Percentiles rank a stretch among this genome's conserved stretches.
Evolutionary conservation across 78 protist genomes (phyloP).

Genomic region (Cavenderia fasciculata): DNA sequence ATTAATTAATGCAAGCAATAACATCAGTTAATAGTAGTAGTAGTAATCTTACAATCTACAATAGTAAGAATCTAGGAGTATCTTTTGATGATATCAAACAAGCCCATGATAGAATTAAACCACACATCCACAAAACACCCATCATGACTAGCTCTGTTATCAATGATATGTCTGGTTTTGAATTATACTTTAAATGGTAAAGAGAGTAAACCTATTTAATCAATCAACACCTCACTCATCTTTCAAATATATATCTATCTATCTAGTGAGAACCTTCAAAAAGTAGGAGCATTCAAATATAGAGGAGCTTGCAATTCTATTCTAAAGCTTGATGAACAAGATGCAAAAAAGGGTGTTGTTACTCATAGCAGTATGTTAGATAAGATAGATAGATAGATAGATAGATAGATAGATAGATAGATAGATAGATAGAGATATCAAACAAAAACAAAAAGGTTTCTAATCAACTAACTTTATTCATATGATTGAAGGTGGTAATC

Average conservation of each 20-base stretch:
- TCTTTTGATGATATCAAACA: conserved; percentile 57
- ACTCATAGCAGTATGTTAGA: conserved; percentile 72
- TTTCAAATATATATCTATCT: too few species aligned
- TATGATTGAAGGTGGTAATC: too few species aligned
- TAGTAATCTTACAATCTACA: too few species aligned
- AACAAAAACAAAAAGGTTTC: too few species aligned
- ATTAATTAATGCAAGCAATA: too few species aligned
- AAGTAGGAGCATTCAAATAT: conserved; percentile 87
- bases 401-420: too few species aligned
- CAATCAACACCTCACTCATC: not conserved
- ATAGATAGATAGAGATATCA: too few species aligned
- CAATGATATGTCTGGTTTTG: conserved; percentile 58
- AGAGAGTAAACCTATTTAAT: not conserved
- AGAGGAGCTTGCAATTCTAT: conserved; percentile 86
- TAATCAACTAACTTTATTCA: too few species aligned
- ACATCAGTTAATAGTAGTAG: too few species aligned
- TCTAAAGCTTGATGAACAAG: conserved; percentile 31
- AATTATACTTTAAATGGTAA: conserved; percentile 84
- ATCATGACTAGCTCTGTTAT: conserved; percentile 32
- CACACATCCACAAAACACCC: conserved; percentile 67
- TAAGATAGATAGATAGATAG: too few species aligned
- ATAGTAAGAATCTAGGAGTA: too few species aligned
- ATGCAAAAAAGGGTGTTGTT: conserved; percentile 32
- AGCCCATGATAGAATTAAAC: conserved; percentile 65
- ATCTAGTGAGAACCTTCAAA: not conserved